Conservation (phyloP, 768 basidiomycete genomes). For the Collybia sp. region DNA sequence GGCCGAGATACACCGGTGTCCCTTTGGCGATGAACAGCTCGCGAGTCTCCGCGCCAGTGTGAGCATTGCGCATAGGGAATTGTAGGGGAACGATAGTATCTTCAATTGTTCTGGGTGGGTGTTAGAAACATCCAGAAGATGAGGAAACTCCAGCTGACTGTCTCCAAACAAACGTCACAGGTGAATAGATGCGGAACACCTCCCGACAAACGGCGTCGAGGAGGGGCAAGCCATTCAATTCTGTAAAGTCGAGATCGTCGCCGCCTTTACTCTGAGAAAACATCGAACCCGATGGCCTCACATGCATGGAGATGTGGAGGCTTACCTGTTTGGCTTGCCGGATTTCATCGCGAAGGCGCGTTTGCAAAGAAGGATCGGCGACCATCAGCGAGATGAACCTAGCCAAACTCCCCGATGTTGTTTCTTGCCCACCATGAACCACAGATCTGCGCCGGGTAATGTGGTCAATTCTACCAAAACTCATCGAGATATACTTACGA, state of each 20-base stretch:
- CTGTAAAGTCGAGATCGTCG: conserved; percentile 29
- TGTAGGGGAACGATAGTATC: conserved; percentile 29
- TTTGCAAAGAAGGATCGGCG: conserved; percentile 21
- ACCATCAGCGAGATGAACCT: conserved; percentile 22
- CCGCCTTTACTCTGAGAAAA: conserved; percentile 12
- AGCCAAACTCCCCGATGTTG: conserved; percentile 24
- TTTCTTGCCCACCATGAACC: conserved; percentile 30
- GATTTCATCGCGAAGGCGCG: conserved; percentile 21
- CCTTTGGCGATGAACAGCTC: conserved; percentile 32
- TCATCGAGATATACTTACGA: conserved; percentile 10
- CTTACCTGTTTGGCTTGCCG: conserved; percentile 10
- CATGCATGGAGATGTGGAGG: not conserved
- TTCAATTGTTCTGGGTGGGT: conserved; percentile 21
- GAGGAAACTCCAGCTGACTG: conserved; percentile 17
- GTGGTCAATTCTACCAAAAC: not conserved
- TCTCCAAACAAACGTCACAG: conserved; percentile 22
- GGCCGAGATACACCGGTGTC: conserved; percentile 27
- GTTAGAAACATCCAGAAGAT: not conserved
- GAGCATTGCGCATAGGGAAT: conserved; percentile 18
- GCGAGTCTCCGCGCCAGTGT: conserved; percentile 17
- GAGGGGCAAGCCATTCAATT: conserved; percentile 28
- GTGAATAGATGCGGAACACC: conserved; percentile 24
- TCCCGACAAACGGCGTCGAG: conserved; percentile 34
- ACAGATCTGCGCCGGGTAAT: conserved; percentile 15
- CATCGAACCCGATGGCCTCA: not conserved